phyloP scores from a whole-genome alignment of 495 filamentous ascomycete species.

The Penicillium arizonense region DNA sequence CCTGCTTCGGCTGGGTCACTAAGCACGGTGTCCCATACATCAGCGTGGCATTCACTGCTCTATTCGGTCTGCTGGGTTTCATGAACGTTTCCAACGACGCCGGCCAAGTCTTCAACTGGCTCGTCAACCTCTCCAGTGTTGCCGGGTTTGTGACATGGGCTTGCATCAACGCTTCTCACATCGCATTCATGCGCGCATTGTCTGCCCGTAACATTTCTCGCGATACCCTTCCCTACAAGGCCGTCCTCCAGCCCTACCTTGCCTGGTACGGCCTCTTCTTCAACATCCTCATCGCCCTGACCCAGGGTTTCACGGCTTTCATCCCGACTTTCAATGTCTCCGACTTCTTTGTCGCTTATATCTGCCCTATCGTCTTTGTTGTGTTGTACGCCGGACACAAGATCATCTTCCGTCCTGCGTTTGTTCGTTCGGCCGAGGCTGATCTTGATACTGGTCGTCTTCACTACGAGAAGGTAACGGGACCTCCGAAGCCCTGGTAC shows the following conservation, averaged over 20 bases:
- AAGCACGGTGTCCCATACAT: constrained; percentile 50
- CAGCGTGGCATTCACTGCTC: constrained; percentile 43
- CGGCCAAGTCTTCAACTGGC: constrained; percentile 48
- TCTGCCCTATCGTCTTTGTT: constrained; percentile 53
- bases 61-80: constrained; percentile 49
- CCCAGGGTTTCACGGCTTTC: constrained; percentile 63
- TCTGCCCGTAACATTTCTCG: constrained; percentile 45
- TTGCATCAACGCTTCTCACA: constrained; percentile 53
- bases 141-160: constrained; percentile 66
- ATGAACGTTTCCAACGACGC: constrained; percentile 44
- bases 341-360: constrained; percentile 54
- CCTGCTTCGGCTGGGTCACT: constrained; percentile 47
- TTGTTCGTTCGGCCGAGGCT: constrained; percentile 32
- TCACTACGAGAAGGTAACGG: constrained; percentile 29
- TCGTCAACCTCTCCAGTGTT: constrained; percentile 57
- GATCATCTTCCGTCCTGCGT: constrained; percentile 29
- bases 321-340: constrained; percentile 52
- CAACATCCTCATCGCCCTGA: constrained; percentile 57
- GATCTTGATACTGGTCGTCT: constrained; percentile 42
- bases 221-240: constrained; percentile 52
- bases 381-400: constrained; percentile 54
- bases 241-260: constrained; percentile 52
- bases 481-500: constrained; percentile 28
- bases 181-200: constrained; percentile 56
- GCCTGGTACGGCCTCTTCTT: constrained; percentile 57